Evolutionary conservation across 192 early-diverging fungal genomes (phyloP).

Genomic region (Coemansia javaensis): DNA sequence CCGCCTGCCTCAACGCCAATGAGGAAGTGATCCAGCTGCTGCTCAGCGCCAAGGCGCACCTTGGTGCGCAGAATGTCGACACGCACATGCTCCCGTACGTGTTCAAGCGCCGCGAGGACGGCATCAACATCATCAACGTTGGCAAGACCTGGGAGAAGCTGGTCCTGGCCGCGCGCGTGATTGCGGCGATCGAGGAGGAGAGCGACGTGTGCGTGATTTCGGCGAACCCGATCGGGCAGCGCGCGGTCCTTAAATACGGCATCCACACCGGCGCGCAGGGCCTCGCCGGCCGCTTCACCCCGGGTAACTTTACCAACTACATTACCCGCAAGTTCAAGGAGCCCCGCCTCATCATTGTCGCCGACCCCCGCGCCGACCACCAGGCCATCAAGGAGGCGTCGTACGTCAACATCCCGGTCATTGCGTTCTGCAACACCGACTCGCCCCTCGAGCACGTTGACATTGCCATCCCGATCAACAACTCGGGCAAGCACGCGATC

Average conservation of each 20-base stretch:
- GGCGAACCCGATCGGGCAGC: conserved; percentile 95
- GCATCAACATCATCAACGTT: conserved; percentile 98
- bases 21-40: conserved; percentile 93
- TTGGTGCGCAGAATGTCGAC: conserved; percentile 98
- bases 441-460: conserved; percentile 91
- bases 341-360: conserved; percentile 95
- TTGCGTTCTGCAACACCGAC: conserved; percentile 98
- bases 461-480: conserved; percentile 99
- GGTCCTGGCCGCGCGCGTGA: conserved; percentile 96
- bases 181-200: conserved; percentile 98
- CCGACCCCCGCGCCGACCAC: conserved; percentile 97
- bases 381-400: conserved; percentile 99
- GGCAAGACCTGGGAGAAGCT: conserved; percentile 99
- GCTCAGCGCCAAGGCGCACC: conserved; percentile 94
- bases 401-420: conserved; percentile 99
- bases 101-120: conserved; percentile 95
- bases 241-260: conserved; percentile 98
- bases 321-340: conserved; percentile 99
- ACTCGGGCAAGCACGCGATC: conserved; percentile 98
- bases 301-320: conserved; percentile 99
- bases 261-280: conserved; percentile 98
- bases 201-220: conserved; percentile 97
- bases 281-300: conserved; percentile 99
- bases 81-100: conserved; percentile 93
- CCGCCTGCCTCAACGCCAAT: conserved; percentile 63